These are phyloP conservation scores for Solanum hybrid DNA, from an alignment of 305 asterid species.

Conservation along the genomic window DNA sequence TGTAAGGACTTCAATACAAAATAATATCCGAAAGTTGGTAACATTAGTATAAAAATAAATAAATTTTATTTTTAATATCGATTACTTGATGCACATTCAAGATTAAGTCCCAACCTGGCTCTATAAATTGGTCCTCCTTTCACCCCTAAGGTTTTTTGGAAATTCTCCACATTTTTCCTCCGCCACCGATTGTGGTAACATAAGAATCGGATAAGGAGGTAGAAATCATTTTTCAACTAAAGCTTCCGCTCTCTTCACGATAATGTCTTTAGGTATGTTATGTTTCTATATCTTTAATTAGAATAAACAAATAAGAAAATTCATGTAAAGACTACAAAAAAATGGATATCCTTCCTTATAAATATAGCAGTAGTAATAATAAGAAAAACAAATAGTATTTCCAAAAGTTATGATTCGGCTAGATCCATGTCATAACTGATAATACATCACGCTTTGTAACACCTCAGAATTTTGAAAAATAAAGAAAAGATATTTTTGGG, in stretches of 20 bases:
- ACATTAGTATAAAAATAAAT: background rate
- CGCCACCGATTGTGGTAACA: background rate
- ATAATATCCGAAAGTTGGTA: no score
- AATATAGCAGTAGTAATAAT: no score
- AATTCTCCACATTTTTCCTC: background rate
- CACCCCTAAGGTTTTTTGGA: background rate
- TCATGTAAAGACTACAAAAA: background rate
- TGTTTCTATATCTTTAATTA: background rate
- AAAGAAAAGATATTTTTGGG: background rate
- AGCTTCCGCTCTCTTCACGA: background rate
- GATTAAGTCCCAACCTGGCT: background rate
- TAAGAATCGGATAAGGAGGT: background rate
- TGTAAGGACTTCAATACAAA: no score
- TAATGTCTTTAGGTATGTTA: background rate
- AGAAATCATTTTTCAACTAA: no score
- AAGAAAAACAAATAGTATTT: no score
- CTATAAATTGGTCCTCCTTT: background rate
- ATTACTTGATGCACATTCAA: background rate
- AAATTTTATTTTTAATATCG: no score
- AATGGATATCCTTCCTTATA: background rate
- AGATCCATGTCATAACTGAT: background rate
- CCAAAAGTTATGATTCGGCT: background rate
- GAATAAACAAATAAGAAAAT: no score
- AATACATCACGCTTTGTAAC: background rate
- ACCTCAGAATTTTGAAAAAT: rapidly evolving